Conservation (phyloP, 192 early-diverging fungal genomes). For the Coemansia sp. region DNA sequence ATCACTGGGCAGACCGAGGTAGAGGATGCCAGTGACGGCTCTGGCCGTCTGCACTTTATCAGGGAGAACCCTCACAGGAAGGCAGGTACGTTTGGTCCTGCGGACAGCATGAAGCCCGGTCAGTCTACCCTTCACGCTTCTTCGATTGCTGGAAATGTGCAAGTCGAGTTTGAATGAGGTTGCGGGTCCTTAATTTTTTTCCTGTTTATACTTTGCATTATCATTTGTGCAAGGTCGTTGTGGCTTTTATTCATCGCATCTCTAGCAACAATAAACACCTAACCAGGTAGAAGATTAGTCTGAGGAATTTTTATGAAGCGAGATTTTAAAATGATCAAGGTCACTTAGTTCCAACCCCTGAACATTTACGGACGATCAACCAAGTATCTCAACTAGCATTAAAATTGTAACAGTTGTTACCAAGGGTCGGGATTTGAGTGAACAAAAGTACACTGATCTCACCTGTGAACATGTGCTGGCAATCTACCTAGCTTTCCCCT, state of each 20-base stretch:
- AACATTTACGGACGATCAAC: no score
- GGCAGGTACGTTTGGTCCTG: conserved; percentile 45
- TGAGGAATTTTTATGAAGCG: background rate
- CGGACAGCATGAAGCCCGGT: conserved; percentile 20
- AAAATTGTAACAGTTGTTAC: no score
- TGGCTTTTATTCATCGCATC: background rate
- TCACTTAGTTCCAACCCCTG: no score
- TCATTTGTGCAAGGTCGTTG: no score
- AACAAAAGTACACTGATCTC: no score
- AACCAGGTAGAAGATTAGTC: background rate
- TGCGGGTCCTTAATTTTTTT: background rate
- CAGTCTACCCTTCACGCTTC: conserved; percentile 29
- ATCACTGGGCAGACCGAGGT: conserved; percentile 35
- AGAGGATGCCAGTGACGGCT: conserved; percentile 49
- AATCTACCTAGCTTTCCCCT: no score
- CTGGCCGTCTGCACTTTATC: conserved; percentile 54
- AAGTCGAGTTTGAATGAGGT: conserved; percentile 39
- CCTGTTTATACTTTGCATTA: background rate
- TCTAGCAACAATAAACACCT: background rate
- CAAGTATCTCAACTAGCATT: no score
- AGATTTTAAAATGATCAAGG: background rate
- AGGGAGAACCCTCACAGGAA: conserved; percentile 36
- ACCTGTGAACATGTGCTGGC: no score
- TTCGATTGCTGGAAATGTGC: conserved; percentile 36
- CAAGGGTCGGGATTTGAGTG: no score